Evolutionary conservation across 2,329 filamentous ascomycete genomes (phyloP).

Genomic region (Aspergillus candidus): DNA sequence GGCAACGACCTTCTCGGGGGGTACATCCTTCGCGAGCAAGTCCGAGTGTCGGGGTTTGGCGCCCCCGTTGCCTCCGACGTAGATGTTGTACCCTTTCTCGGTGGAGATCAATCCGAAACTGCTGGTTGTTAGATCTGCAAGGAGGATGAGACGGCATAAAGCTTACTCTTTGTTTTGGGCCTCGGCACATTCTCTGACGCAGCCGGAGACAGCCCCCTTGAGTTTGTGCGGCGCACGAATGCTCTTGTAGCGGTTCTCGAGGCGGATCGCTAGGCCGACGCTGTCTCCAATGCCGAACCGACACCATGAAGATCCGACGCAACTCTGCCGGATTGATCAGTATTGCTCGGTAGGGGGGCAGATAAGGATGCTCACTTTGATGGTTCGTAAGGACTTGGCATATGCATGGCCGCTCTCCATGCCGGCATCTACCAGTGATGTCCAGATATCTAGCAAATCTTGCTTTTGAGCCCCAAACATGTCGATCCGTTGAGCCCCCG

Average conservation of each 20-base stretch:
- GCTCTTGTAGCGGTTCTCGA: conserved; percentile 89
- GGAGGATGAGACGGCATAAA: conserved; percentile 4
- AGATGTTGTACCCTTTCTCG: conserved; percentile 90
- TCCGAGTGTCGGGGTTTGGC: conserved; percentile 78
- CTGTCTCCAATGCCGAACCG: conserved; percentile 83
- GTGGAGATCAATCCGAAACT: conserved; percentile 87
- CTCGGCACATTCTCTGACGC: conserved; percentile 87
- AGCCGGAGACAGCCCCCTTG: conserved; percentile 84
- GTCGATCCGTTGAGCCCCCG: conserved; percentile 84
- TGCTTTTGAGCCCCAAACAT: conserved; percentile 89
- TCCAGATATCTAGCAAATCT: conserved; percentile 77
- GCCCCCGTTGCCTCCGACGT: conserved; percentile 82
- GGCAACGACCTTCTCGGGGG: conserved; percentile 72
- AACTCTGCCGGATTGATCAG: conserved; percentile 50
- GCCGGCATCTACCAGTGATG: conserved; percentile 69
- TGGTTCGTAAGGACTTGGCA: conserved; percentile 78
- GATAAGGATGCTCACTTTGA: conserved; percentile 51
- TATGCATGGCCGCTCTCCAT: conserved; percentile 91
- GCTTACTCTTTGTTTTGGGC: conserved; percentile 82
- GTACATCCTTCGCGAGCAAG: conserved; percentile 77
- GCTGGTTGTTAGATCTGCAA: conserved; percentile 6
- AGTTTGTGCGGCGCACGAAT: conserved; percentile 85
- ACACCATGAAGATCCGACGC: conserved; percentile 88
- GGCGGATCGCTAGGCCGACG: conserved; percentile 79
- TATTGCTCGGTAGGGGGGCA: neutral